phyloP scores from a whole-genome alignment of 2,329 filamentous ascomycete species.

The Cyphellophora attinorum region DNA sequence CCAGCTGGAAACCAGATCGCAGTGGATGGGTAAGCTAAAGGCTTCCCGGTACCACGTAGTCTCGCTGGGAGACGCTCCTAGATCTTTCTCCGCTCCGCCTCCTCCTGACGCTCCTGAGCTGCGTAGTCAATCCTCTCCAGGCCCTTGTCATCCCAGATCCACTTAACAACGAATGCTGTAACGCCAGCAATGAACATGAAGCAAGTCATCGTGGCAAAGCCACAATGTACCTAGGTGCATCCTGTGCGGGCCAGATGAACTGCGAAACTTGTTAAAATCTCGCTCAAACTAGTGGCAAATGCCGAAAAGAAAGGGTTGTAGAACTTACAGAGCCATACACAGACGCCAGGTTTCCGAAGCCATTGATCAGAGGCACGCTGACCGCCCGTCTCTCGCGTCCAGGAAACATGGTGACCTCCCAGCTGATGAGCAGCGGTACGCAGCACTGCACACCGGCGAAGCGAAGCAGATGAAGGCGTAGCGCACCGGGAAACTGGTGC shows the following conservation, averaged over 20 bases:
- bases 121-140: conserved; percentile 7
- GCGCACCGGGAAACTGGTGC: conserved; percentile 6
- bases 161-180: conserved; percentile 5
- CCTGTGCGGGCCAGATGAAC: conserved; percentile 37
- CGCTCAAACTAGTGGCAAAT: too few species aligned
- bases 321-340: conserved; percentile 8
- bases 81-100: too few species aligned
- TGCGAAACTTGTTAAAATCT: too few species aligned
- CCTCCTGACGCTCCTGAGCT: conserved; percentile 1
- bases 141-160: conserved; percentile 8
- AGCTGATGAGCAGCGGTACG: conserved; percentile 8
- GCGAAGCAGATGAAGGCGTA: conserved; percentile 9
- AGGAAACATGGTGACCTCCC: conserved; percentile 10
- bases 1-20: too few species aligned
- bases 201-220: conserved; percentile 10
- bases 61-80: too few species aligned
- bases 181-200: conserved; percentile 9
- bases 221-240: conserved; percentile 26
- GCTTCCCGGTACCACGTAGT: too few species aligned
- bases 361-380: conserved; percentile 7
- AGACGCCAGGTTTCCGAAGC: conserved; percentile 8
- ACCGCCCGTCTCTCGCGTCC: conserved; percentile 8
- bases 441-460: conserved; percentile 7
- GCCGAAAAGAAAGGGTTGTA: too few species aligned
- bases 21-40: too few species aligned